Percentiles rank a stretch among this genome's conserved stretches.
Evolutionary conservation across 2,329 filamentous ascomycete genomes (phyloP).

Genomic region (Penicillium concentricum): DNA sequence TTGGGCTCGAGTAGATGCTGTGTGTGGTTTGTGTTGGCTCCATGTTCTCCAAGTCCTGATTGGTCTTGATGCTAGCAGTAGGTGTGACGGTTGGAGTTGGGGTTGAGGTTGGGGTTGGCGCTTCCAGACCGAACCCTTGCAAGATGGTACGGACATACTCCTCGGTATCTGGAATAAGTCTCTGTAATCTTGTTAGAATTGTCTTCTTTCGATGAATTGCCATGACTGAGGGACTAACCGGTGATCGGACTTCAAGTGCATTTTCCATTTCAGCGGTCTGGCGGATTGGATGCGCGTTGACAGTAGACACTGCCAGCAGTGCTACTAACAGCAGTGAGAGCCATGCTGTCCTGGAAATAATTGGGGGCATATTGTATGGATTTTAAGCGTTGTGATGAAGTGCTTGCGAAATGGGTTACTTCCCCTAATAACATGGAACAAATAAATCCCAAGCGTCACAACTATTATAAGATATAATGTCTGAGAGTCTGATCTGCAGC

Average conservation of each 20-base stretch:
- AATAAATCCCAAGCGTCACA: neutral
- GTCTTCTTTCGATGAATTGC: neutral
- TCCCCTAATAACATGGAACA: neutral
- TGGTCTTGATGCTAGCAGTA: neutral
- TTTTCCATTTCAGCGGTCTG: neutral
- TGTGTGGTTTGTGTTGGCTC: conserved; percentile 8
- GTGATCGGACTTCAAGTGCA: conserved; percentile 16
- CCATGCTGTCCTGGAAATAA: conserved; percentile 1
- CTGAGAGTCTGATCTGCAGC: neutral
- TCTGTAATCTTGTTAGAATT: conserved; percentile 12
- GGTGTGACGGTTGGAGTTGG: conserved; percentile 3
- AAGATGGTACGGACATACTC: conserved; percentile 19
- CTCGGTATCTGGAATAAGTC: conserved; percentile 23
- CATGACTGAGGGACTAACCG: conserved; percentile 7
- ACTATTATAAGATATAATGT: neutral
- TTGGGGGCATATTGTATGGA: conserved; percentile 6
- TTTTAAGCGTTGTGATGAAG: neutral
- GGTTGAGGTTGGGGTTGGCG: conserved; percentile 8
- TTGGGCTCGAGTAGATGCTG: neutral
- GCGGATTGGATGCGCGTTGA: conserved; percentile 16
- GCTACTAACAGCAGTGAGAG: neutral
- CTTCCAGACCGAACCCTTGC: conserved; percentile 15
- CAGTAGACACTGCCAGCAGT: conserved; percentile 10
- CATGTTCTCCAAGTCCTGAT: neutral
- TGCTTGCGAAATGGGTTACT: neutral